A percentile compares a stretch with the other conserved stretches of the same genome.
phyloP scores from a whole-genome alignment of 805 yeast species.

The Candida ovalis region DNA sequence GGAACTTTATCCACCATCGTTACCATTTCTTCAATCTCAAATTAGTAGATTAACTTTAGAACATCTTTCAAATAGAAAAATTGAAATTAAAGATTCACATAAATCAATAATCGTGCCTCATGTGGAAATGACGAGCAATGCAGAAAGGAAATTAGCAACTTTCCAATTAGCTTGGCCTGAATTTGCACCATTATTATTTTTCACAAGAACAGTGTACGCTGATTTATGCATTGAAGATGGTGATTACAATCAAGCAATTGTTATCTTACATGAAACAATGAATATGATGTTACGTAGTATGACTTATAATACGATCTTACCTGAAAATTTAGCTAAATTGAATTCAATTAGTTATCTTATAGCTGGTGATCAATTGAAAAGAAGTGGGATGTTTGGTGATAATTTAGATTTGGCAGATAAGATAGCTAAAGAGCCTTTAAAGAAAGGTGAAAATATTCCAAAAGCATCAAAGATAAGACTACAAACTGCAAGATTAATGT shows the following conservation, averaged over 20 bases:
- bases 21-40: constrained; percentile 16
- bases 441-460: constrained; percentile 6
- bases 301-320: background rate
- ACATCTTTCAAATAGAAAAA: background rate
- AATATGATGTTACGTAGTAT: background rate
- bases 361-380: background rate
- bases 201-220: constrained; percentile 24
- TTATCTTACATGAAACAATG: background rate
- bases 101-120: background rate
- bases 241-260: constrained; percentile 17
- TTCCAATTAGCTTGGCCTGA: constrained; percentile 26
- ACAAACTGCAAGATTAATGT: constrained; percentile 16
- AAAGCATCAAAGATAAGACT: constrained; percentile 13
- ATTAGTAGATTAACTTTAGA: background rate
- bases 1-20: constrained; percentile 25
- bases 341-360: constrained; percentile 5
- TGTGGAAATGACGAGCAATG: background rate
- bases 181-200: constrained; percentile 21
- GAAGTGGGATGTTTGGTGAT: background rate
- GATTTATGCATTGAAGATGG: constrained; percentile 24
- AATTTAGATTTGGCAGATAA: background rate
- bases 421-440: background rate
- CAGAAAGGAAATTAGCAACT: background rate
- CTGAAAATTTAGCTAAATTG: constrained; percentile 7
- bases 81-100: background rate